Conservation (phyloP, 1,139 yeast genomes). For the Pichia sp. region DNA sequence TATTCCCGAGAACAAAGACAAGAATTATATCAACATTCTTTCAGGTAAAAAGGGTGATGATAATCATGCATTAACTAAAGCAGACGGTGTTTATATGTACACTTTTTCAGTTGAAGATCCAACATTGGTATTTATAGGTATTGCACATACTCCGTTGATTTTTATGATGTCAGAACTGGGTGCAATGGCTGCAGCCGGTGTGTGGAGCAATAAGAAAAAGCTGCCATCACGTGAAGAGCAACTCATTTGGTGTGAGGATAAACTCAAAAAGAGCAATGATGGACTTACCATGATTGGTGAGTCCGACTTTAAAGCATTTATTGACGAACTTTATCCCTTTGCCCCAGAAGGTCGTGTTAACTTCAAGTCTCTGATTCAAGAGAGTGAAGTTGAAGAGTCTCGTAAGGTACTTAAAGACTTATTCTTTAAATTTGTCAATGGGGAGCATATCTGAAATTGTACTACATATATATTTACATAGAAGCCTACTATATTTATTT, state of each 20-base stretch:
- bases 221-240: background rate
- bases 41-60: slow-evolving; percentile 10
- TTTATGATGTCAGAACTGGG: slow-evolving; percentile 34
- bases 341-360: background rate
- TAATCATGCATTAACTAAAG: slow-evolving; percentile 14
- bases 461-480: too few species aligned
- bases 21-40: slow-evolving; percentile 16
- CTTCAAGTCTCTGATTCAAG: background rate
- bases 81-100: slow-evolving; percentile 32
- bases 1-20: slow-evolving; percentile 17
- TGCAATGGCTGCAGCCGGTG: slow-evolving; percentile 1
- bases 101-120: slow-evolving; percentile 37
- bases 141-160: slow-evolving; percentile 33
- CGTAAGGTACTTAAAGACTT: background rate
- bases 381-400: background rate
- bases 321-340: background rate
- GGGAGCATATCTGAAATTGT: too few species aligned
- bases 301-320: background rate
- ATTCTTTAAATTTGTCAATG: background rate
- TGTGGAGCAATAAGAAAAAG: background rate
- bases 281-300: background rate
- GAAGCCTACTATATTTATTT: too few species aligned
- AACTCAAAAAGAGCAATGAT: background rate
- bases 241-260: background rate
- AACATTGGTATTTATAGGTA: slow-evolving; percentile 35